Evolutionary conservation across 2,329 filamentous ascomycete genomes (phyloP).

Genomic region (Colletotrichum karsti): DNA sequence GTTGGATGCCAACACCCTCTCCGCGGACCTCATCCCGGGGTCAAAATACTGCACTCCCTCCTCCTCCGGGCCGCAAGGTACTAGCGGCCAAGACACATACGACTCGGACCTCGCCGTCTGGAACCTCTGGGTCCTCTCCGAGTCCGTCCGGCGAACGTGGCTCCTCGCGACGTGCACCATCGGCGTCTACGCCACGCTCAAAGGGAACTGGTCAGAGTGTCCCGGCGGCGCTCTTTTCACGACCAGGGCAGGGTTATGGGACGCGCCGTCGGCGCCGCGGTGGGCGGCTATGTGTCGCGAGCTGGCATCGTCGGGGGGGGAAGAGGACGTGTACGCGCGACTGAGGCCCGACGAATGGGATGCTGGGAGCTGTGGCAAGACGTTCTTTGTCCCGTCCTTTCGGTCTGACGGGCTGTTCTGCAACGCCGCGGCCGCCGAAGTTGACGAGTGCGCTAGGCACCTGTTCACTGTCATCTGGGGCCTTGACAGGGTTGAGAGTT

Average conservation of each 20-base stretch:
- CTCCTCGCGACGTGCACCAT: slow-evolving; percentile 32
- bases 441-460: slow-evolving; percentile 25
- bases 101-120: slow-evolving; percentile 30
- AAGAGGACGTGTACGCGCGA: not conserved
- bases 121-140: slow-evolving; percentile 41
- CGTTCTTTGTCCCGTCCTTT: slow-evolving; percentile 4
- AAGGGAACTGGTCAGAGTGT: slow-evolving; percentile 28
- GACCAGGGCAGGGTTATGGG: slow-evolving; percentile 37
- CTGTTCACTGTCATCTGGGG: slow-evolving; percentile 20
- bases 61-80: not conserved
- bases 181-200: slow-evolving; percentile 29
- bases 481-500: slow-evolving; percentile 22
- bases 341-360: not conserved
- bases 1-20: slow-evolving; percentile 14
- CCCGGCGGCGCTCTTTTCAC: slow-evolving; percentile 35
- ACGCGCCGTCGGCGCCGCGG: slow-evolving; percentile 31
- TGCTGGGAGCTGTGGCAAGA: not conserved
- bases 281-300: slow-evolving; percentile 32
- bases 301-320: not conserved
- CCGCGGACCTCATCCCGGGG: not conserved
- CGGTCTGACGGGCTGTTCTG: not conserved
- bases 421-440: slow-evolving; percentile 9
- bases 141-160: slow-evolving; percentile 40
- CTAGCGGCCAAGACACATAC: not conserved
- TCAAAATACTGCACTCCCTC: not conserved